Percentiles rank a stretch among this genome's conserved stretches.
phyloP scores from a whole-genome alignment of 2,329 filamentous ascomycete genomes.

The Cercospora zeina region DNA sequence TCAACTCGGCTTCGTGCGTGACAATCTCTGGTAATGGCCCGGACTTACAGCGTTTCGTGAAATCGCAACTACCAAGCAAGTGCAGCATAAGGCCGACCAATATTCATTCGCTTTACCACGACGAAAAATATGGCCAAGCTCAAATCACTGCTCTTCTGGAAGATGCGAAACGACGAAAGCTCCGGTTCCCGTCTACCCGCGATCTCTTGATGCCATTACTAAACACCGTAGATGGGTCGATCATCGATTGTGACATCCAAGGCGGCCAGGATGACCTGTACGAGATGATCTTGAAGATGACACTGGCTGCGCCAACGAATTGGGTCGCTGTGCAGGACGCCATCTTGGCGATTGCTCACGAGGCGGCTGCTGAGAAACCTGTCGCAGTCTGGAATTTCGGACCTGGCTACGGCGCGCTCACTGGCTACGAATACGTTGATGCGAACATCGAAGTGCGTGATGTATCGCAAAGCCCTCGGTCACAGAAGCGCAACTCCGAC shows the following conservation, averaged over 20 bases:
- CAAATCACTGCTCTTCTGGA: neutral
- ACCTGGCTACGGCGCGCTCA: slow-evolving; percentile 19
- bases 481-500: neutral
- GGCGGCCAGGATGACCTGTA: neutral
- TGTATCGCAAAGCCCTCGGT: neutral
- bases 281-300: slow-evolving; percentile 13
- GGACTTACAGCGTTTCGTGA: slow-evolving; percentile 3
- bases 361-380: neutral
- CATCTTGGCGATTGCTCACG: slow-evolving; percentile 1
- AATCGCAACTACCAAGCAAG: slow-evolving; percentile 2
- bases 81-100: slow-evolving; percentile 16
- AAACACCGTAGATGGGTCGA: slow-evolving; percentile 7
- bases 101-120: slow-evolving; percentile 16
- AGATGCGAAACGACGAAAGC: neutral
- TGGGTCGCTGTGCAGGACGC: slow-evolving; percentile 17
- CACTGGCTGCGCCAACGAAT: slow-evolving; percentile 9
- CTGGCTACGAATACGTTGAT: slow-evolving; percentile 1
- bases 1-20: slow-evolving; percentile 5
- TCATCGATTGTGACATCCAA: slow-evolving; percentile 4
- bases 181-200: neutral
- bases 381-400: slow-evolving; percentile 16
- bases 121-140: neutral
- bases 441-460: slow-evolving; percentile 9
- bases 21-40: slow-evolving; percentile 12
- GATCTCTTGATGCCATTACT: slow-evolving; percentile 16